phyloP scores from a whole-genome alignment of 2,329 filamentous ascomycete species.

The Alternaria ventricosa region DNA sequence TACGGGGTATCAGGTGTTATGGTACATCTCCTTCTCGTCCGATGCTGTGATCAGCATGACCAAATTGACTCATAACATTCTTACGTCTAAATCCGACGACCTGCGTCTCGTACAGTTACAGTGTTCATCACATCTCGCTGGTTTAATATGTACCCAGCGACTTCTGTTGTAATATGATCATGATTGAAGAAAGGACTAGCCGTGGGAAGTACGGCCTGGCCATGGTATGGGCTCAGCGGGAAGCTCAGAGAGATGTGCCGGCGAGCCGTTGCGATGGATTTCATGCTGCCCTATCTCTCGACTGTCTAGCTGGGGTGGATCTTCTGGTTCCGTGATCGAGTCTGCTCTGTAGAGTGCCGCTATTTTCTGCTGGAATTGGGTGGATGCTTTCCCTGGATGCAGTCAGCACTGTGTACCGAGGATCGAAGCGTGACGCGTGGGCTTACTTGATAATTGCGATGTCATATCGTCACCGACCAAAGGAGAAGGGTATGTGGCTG shows the following conservation, averaged over 20 bases:
- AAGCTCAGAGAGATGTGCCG: conserved; percentile 8
- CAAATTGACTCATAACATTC: background rate
- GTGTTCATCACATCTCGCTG: background rate
- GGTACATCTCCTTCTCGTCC: background rate
- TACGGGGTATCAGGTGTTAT: background rate
- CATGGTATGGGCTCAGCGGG: conserved; percentile 12
- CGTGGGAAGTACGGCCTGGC: background rate
- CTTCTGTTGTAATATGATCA: background rate
- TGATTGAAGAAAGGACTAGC: background rate
- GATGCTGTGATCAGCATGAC: background rate
- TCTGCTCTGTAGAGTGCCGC: background rate
- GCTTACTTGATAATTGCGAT: conserved; percentile 12
- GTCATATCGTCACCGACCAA: conserved; percentile 35
- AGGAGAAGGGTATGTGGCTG: conserved; percentile 31
- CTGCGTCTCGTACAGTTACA: background rate
- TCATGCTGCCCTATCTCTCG: conserved; percentile 2
- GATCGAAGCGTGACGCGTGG: background rate
- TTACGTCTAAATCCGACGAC: background rate
- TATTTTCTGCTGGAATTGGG: background rate
- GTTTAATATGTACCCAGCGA: background rate
- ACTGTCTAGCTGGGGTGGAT: conserved; percentile 13
- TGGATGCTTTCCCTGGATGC: background rate
- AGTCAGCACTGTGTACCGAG: background rate
- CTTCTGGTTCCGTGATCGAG: conserved; percentile 15
- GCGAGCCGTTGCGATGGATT: background rate